These are phyloP conservation scores for Coniella vitis DNA, from an alignment of 2,329 filamentous ascomycete genomes.

Conservation along the genomic window DNA sequence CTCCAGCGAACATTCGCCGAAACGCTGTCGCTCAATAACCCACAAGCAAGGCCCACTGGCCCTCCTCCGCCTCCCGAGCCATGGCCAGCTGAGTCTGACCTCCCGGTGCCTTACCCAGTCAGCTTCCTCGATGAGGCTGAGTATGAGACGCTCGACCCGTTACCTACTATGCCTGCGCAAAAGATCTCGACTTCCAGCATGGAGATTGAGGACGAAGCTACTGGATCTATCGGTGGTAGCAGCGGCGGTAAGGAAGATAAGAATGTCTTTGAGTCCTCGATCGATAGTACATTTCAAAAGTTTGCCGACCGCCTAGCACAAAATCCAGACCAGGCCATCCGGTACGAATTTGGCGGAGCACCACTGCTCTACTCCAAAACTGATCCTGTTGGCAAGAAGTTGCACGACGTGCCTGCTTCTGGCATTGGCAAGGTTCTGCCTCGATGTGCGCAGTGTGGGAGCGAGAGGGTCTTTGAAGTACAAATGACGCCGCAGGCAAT, in stretches of 20 bases:
- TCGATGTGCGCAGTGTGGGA: conserved; percentile 69
- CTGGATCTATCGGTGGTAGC: conserved; percentile 21
- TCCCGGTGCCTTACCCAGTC: conserved; percentile 65
- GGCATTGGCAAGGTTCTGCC: conserved; percentile 49
- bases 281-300: conserved; percentile 72
- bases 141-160: conserved; percentile 74
- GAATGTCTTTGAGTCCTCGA: conserved; percentile 64
- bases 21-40: conserved; percentile 66
- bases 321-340: conserved; percentile 75
- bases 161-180: conserved; percentile 42
- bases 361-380: conserved; percentile 75
- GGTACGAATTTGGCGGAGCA: conserved; percentile 68
- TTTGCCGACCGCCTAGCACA: conserved; percentile 73
- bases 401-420: conserved; percentile 42
- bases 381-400: conserved; percentile 64
- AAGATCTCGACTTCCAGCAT: conserved; percentile 37
- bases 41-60: conserved; percentile 30
- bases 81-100: conserved; percentile 64
- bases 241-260: conserved; percentile 53
- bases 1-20: conserved; percentile 63
- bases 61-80: conserved; percentile 49
- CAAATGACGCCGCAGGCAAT: conserved; percentile 91
- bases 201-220: conserved; percentile 36
- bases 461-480: conserved; percentile 74
- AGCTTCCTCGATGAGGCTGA: conserved; percentile 83